Conservation (phyloP, 208 protist species). For the Leishmania gerbilli region DNA sequence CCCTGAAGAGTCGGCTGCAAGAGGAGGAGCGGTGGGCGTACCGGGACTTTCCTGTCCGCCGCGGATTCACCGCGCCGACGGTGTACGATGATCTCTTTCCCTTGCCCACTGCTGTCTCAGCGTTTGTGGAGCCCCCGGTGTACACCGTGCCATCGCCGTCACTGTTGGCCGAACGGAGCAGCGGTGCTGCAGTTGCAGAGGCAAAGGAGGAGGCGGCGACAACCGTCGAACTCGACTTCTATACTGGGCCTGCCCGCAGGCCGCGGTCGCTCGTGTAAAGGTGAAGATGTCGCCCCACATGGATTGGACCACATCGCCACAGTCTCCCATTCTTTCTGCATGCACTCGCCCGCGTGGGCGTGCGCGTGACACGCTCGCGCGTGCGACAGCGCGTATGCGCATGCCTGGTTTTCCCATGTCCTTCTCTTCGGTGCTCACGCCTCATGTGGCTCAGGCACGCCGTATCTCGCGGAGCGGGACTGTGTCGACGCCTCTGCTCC, state of each 20-base stretch:
- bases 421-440: not conserved
- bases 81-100: constrained; percentile 37
- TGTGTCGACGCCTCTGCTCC: not conserved
- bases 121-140: constrained; percentile 10
- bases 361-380: not conserved
- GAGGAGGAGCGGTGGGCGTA: constrained; percentile 30
- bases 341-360: not conserved
- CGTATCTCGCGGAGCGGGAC: not conserved
- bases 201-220: not conserved
- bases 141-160: not conserved
- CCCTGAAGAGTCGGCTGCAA: not conserved
- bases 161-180: not conserved
- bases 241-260: constrained; percentile 29
- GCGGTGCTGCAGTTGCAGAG: not conserved
- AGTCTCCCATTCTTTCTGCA: not conserved
- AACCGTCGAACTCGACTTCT: constrained; percentile 4
- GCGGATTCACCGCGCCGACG: constrained; percentile 19
- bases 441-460: not conserved
- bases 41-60: constrained; percentile 10
- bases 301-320: not conserved
- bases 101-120: constrained; percentile 19
- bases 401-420: not conserved
- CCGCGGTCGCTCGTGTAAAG: constrained; percentile 10
- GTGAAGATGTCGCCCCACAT: not conserved
- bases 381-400: not conserved